Evolutionary conservation across 2,329 filamentous ascomycete genomes (phyloP).

Genomic region (Fusarium zealandicum): DNA sequence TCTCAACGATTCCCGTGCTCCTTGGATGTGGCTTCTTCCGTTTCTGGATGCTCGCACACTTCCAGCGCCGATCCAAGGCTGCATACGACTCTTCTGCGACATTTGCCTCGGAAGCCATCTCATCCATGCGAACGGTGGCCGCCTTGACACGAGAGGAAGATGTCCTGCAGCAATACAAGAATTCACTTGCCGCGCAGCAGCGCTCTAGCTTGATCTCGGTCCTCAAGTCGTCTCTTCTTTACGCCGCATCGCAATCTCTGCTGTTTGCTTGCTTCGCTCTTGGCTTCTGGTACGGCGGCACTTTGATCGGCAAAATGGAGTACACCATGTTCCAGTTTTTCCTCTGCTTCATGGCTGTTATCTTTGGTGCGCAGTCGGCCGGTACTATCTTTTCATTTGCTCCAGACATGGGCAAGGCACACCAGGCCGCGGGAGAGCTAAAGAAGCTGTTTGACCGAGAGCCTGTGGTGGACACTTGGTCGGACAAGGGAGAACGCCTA

Average conservation of each 20-base stretch:
- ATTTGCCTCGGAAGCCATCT: slow-evolving; percentile 92
- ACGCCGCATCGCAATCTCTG: slow-evolving; percentile 83
- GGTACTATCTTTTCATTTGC: slow-evolving; percentile 89
- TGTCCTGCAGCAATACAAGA: slow-evolving; percentile 75
- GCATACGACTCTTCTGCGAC: slow-evolving; percentile 83
- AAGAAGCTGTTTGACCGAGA: slow-evolving; percentile 84
- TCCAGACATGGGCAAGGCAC: slow-evolving; percentile 92
- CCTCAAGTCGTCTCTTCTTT: slow-evolving; percentile 77
- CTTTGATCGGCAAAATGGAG: slow-evolving; percentile 72
- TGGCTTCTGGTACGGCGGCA: slow-evolving; percentile 92
- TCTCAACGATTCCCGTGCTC: slow-evolving; percentile 78
- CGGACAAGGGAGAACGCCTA: slow-evolving; percentile 69
- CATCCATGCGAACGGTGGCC: slow-evolving; percentile 91
- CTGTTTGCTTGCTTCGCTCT: slow-evolving; percentile 85
- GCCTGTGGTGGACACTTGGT: slow-evolving; percentile 85
- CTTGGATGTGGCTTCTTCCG: slow-evolving; percentile 85
- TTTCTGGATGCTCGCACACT: slow-evolving; percentile 83
- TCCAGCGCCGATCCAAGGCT: slow-evolving; percentile 78
- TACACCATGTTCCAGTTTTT: slow-evolving; percentile 90
- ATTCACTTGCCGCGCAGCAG: slow-evolving; percentile 71
- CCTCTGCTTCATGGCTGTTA: slow-evolving; percentile 84
- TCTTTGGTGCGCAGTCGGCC: slow-evolving; percentile 92
- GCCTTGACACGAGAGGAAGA: slow-evolving; percentile 87
- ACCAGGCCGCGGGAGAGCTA: slow-evolving; percentile 80
- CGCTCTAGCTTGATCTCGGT: slow-evolving; percentile 75